Evolutionary conservation across 352 stramenopile genomes (phyloP), one percentile per base, ranked within the genome.

Genomic region (Phytopythium mirpurense): DNA sequence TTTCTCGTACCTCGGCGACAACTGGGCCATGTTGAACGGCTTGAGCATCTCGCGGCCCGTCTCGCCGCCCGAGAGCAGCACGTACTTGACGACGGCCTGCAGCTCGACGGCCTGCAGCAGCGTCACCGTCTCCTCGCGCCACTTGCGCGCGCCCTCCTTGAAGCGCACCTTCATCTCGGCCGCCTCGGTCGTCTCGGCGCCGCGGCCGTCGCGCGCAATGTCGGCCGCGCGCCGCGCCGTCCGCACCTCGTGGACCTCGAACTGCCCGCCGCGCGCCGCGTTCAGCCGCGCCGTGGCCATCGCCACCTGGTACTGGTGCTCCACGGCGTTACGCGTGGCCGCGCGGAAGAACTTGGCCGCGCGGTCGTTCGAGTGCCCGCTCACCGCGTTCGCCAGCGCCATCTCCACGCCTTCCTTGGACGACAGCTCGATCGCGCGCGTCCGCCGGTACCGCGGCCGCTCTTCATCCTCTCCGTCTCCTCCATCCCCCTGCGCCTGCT

Each of bases 11-110:
- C 85, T 70, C 7, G 82, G 81, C 3, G 85, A 95, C 5, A 71
- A 68, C 54, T 95, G 83, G 2, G 85, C 85, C 85, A 95, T 95
- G 57, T 95, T 95, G 54, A 95, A 95, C 9, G 83, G 83, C 66
- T 95, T 95, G 51, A 95, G 78, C 85, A 93, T 93, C 53, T 95
- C 85, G 19, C 67, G 70, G 2, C 82, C 83, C 26, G 80, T 89
- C 50, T 93, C 85, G 11, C 81, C 83, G 9, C 78, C 76, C 27
- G 79, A 90, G 29, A 93, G 58, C 45, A 93, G 62, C 19, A 93
- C 80, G 59, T 93, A 93, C 55, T 95, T 90, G 57, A 95, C 53
- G 51, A 80, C 73, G 0, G 83, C 80, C 23, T 78, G 74, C 24
- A 95, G 54, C 52, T 91, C 83, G 9, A 80, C 51, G 4, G 63